Conservation (phyloP, 257 asterid genomes). For the Ligustrum vulgare region DNA sequence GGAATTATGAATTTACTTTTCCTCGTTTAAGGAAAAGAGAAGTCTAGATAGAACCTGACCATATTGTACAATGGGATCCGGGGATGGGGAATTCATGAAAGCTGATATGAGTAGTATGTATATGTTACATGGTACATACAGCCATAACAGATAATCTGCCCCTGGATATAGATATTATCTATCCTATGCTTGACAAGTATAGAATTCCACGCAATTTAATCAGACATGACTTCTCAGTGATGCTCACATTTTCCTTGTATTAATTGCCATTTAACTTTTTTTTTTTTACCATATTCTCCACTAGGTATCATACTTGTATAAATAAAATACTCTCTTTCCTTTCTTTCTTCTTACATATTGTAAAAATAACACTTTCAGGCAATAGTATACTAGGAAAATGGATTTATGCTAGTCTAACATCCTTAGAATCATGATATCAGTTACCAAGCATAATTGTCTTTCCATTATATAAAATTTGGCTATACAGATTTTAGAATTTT, state of each 20-base stretch:
- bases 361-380: not conserved
- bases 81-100: conserved; percentile 1
- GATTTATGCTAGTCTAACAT: conserved; percentile 5
- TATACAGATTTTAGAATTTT: not conserved
- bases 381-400: not conserved
- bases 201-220: not conserved
- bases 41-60: too few relatives aligned
- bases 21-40: not conserved
- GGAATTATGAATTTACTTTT: conserved; percentile 4
- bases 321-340: too few relatives aligned
- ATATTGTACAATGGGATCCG: too few relatives aligned
- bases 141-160: not conserved
- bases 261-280: not conserved
- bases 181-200: not conserved
- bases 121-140: too few relatives aligned
- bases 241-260: not conserved
- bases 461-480: not conserved
- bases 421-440: not conserved
- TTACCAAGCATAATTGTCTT: not conserved
- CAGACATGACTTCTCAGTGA: not conserved
- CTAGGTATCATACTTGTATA: not conserved
- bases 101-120: not conserved
- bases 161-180: not conserved
- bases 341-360: not conserved
- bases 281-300: not conserved